Conservation (phyloP, 2,329 filamentous ascomycete genomes). For the Neobulgaria alba region DNA sequence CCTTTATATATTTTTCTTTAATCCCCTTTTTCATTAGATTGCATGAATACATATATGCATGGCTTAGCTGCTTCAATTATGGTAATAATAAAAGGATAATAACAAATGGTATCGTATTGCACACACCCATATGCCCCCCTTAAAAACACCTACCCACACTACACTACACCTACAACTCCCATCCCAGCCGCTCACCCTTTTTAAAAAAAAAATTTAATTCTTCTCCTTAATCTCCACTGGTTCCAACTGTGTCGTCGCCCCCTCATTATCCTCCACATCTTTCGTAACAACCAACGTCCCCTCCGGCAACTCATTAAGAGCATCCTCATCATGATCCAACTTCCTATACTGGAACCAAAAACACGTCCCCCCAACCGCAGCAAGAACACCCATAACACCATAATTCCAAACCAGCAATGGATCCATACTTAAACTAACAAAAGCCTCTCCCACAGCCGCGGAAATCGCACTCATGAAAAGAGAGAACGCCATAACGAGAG, state of each 20-base stretch:
- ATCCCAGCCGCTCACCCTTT: neutral
- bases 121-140: too few species aligned
- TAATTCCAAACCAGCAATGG: slow-evolving; percentile 69
- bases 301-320: slow-evolving; percentile 49
- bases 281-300: slow-evolving; percentile 13
- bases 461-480: slow-evolving; percentile 65
- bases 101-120: too few species aligned
- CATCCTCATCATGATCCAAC: slow-evolving; percentile 61
- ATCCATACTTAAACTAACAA: slow-evolving; percentile 52
- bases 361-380: slow-evolving; percentile 49
- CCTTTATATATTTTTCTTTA: too few species aligned
- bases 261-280: slow-evolving; percentile 15
- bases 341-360: slow-evolving; percentile 63
- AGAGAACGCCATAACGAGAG: slow-evolving; percentile 61
- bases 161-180: too few species aligned
- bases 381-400: slow-evolving; percentile 50
- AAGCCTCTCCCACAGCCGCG: slow-evolving; percentile 61
- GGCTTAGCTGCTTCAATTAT: too few species aligned
- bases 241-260: neutral
- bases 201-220: neutral
- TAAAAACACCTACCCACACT: too few species aligned
- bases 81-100: too few species aligned
- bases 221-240: slow-evolving; percentile 1
- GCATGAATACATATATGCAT: too few species aligned
- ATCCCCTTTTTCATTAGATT: too few species aligned